Base-by-base conservation (phyloP, 1,139 yeast genomes). In the Geotrichum restrictum region DNA sequence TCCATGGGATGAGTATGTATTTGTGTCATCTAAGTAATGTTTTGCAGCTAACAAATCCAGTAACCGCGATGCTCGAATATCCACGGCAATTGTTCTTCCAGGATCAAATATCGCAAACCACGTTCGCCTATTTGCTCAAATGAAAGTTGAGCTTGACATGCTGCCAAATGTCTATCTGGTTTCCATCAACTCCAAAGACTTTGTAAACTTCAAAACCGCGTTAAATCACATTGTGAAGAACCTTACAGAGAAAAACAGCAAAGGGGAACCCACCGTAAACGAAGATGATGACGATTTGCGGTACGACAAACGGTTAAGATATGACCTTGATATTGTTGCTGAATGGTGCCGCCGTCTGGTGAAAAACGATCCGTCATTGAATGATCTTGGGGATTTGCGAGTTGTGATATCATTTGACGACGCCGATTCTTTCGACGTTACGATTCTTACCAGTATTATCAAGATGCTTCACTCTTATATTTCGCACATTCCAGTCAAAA, bases 371-470 rank as follows among this genome's bases (percentile, higher is more conserved):
- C 41, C 45, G 6, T 10, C 32, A 2, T 13, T 55, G 38, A 31
- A 59, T 45, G 42, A 60, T 49, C 37, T 61, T 55, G 49, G 53
- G 31, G 59, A 57, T 55, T 50, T 69, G 13, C 61, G 75, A 21
- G 62, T 78, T 18, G 67, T 80, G 13, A 66, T 81, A 3, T 67
- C 82, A 5, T 62, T 85, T n/a, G 86, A 83, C 60, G 88, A 84
- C 63, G 76, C 85, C 1, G 86, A 81, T 60, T 75, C 85, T 2
- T 75, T 83, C 54, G 77, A 76, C 40, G 69, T 74, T 10, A 73
- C 72, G n/a, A 71, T 81, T 1, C 63, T 84, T 21, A 73, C 80
- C 44, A 80, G 76, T 27, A 62, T 83, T 34, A 61, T 84, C 22
- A 73, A 72, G 48, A 64, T 80, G 41, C 64, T 83, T 48, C 75